These are phyloP conservation scores for Ceratocystis diversiconidia DNA, from an alignment of 2,329 filamentous ascomycete species.

Conservation along the genomic window DNA sequence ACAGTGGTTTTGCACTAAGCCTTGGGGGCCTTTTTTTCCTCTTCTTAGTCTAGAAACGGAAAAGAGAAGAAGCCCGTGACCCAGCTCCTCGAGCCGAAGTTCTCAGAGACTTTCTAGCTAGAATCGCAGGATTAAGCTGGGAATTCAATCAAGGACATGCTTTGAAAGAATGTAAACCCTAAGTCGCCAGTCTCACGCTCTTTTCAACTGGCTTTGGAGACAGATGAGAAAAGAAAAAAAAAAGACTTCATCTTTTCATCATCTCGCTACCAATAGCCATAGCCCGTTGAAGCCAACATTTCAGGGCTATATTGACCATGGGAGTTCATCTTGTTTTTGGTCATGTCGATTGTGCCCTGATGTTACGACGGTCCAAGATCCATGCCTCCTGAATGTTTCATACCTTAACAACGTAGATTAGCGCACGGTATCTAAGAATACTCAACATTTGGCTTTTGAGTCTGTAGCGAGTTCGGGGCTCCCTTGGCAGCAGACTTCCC, in stretches of 20 bases:
- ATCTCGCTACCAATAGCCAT: too few species aligned
- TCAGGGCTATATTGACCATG: not conserved
- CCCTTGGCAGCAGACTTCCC: not conserved
- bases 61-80: not conserved
- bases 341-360: not conserved
- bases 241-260: not conserved
- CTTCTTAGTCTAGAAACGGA: not conserved
- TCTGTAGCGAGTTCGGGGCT: not conserved
- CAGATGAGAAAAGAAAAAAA: not conserved
- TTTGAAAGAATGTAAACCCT: too few species aligned
- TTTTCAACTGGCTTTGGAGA: not conserved
- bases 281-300: not conserved
- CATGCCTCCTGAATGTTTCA: constrained; percentile 1
- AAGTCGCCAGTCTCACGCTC: not conserved
- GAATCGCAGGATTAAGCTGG: too few species aligned
- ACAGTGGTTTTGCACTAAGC: not conserved
- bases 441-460: not conserved
- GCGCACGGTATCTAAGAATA: constrained; percentile 6
- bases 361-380: not conserved
- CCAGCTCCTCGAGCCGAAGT: not conserved
- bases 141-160: not conserved
- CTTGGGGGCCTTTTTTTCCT: not conserved
- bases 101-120: not conserved
- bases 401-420: not conserved
- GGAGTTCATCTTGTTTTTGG: not conserved